Evolutionary conservation across 768 basidiomycete genomes (phyloP).

Genomic region (Suillus americanus): DNA sequence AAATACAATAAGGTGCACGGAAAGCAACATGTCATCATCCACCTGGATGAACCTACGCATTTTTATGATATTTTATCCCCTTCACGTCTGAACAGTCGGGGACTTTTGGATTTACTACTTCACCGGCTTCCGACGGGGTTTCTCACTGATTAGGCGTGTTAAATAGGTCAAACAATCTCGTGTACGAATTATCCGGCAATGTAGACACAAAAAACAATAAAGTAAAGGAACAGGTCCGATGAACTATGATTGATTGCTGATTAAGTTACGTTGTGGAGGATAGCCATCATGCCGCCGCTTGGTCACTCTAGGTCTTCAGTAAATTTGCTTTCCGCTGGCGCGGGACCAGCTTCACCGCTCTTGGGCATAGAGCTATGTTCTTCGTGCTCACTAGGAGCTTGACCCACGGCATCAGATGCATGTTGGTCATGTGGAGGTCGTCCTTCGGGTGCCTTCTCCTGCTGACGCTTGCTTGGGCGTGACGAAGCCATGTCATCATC

Average conservation of each 20-base stretch:
- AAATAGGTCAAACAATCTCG: background rate
- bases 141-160: background rate
- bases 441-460: constrained; percentile 74
- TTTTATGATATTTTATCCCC: background rate
- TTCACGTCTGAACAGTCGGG: background rate
- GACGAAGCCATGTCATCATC: constrained; percentile 28
- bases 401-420: constrained; percentile 10
- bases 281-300: background rate
- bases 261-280: background rate
- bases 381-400: constrained; percentile 12
- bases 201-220: background rate
- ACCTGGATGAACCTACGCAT: background rate
- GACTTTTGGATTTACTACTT: background rate
- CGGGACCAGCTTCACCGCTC: constrained; percentile 26
- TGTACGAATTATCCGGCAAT: background rate
- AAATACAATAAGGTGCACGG: background rate
- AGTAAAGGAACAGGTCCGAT: background rate
- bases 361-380: constrained; percentile 3
- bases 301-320: constrained; percentile 18
- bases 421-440: constrained; percentile 34
- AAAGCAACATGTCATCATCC: background rate
- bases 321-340: constrained; percentile 34
- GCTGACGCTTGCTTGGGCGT: constrained; percentile 56
- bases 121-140: background rate
- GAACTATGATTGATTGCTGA: background rate